Base-by-base conservation (phyloP, 768 basidiomycete genomes). In the Auricularia cornea region DNA sequence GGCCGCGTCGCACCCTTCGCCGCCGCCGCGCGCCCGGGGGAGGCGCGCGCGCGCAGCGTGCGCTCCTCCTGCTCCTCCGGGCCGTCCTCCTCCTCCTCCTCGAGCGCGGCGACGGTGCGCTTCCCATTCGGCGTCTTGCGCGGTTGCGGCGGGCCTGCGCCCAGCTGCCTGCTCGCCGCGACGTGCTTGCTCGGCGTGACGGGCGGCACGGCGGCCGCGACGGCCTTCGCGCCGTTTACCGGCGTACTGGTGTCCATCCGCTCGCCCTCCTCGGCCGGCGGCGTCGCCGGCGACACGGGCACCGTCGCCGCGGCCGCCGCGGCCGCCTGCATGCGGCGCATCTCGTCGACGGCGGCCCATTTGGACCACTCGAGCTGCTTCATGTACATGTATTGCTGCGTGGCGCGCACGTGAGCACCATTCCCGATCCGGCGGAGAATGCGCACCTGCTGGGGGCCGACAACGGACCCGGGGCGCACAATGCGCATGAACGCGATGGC, bases 401-500 rank as follows among this genome's bases (percentile, higher is more conserved):
- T 69, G 54, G 68, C 44, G 44, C 26, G 68, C 14, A 64, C 59
- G 66, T 35, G 16, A 60, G 57, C n/a, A 26, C 18, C 30, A n/a
- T 28, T 32, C 31, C 33, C 31, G 16, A 59, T 51, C 29, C 18
- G n/a, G 63, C 20, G 30, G 29, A 20, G 16, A 6, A 61, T 33
- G 28, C 59, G 62, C 57, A 70, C 68, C 71, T 94, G 92, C 67
- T 94, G 92, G 23, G 92, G 92, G 14, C 92, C 92, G 60, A 95
- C 93, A 52, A 94, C 92, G 63, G 88, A 89, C 5, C 94, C 96
- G 2, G 97, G 97, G 54, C 97, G 87, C 62, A 97, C 87, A 68
- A 99, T 92, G 23, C 97, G 89, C 97, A 98, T 98, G 75, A 95
- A 98, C 0, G 90, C 97, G 63, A 98, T 98, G 4, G 90, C 97